These are phyloP conservation scores for Mycena amicta DNA, from an alignment of 768 basidiomycete species.

Conservation along the genomic window DNA sequence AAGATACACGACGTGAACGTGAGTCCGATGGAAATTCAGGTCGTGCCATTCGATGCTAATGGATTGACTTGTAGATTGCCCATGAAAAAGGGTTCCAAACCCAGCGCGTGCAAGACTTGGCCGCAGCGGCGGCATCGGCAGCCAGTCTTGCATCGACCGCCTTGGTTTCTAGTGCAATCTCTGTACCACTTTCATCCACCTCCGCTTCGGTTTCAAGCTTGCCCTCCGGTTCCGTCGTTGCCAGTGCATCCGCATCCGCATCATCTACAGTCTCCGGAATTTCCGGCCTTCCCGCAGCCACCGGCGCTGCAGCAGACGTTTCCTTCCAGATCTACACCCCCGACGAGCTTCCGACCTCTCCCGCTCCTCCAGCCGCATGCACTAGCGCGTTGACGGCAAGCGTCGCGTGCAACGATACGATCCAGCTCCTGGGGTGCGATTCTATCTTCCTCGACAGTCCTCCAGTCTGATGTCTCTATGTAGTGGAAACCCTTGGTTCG, in stretches of 20 bases:
- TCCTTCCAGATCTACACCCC: conserved; percentile 18
- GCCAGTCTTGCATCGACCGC: neutral
- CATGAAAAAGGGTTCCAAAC: conserved; percentile 1
- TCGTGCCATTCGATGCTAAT: neutral
- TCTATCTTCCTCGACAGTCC: neutral
- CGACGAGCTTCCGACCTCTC: conserved; percentile 14
- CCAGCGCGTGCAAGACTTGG: conserved; percentile 5
- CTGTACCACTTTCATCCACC: neutral
- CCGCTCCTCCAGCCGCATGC: conserved; percentile 17
- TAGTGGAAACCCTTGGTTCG: conserved; percentile 6
- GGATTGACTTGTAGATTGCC: neutral
- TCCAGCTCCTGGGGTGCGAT: conserved; percentile 10
- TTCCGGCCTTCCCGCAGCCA: neutral
- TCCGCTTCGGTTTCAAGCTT: neutral
- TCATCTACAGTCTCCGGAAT: neutral
- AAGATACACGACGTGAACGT: conserved; percentile 5
- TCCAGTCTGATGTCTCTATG: neutral
- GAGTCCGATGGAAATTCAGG: too few relatives aligned
- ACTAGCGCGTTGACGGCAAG: conserved; percentile 16
- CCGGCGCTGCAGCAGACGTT: conserved; percentile 1
- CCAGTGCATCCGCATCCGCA: neutral
- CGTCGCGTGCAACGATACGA: conserved; percentile 20
- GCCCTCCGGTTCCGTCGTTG: neutral
- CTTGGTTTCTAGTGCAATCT: too few relatives aligned
- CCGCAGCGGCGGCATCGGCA: neutral